Percentiles rank a stretch among this genome's conserved stretches.
These are phyloP conservation scores for Pyrenula massariospora DNA, from an alignment of 495 filamentous ascomycete species.

Conservation along the genomic window DNA sequence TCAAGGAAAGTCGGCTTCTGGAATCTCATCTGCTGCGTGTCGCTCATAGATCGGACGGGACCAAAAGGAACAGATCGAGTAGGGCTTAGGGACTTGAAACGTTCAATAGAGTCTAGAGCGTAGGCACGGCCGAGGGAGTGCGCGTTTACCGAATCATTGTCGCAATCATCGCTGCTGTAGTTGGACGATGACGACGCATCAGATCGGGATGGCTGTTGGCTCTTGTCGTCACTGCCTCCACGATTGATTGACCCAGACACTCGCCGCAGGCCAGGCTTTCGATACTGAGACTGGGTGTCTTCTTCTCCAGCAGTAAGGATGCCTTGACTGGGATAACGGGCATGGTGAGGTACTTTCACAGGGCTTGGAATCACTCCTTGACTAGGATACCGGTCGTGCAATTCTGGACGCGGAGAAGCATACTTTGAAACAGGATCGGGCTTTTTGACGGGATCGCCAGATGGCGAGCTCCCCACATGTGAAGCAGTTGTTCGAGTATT, in stretches of 20 bases:
- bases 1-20: too few species aligned
- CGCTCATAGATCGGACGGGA: too few species aligned
- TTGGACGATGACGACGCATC: too few species aligned
- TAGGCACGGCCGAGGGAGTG: too few species aligned
- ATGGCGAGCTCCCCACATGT: neutral
- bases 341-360: neutral
- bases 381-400: neutral
- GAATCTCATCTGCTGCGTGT: too few species aligned
- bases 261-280: neutral
- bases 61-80: too few species aligned
- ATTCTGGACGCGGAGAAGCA: neutral
- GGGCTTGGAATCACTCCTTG: neutral
- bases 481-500: neutral
- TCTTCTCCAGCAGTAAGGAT: neutral
- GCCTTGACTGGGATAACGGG: neutral
- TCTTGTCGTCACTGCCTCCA: too few species aligned
- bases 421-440: neutral
- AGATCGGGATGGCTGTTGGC: too few species aligned
- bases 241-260: neutral
- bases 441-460: neutral
- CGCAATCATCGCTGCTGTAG: too few species aligned
- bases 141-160: too few species aligned
- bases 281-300: neutral
- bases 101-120: too few species aligned
- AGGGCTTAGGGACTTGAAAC: too few species aligned